These are phyloP conservation scores for Gossypium australe DNA, from an alignment of 345 rosid genomes.

Conservation along the genomic window DNA sequence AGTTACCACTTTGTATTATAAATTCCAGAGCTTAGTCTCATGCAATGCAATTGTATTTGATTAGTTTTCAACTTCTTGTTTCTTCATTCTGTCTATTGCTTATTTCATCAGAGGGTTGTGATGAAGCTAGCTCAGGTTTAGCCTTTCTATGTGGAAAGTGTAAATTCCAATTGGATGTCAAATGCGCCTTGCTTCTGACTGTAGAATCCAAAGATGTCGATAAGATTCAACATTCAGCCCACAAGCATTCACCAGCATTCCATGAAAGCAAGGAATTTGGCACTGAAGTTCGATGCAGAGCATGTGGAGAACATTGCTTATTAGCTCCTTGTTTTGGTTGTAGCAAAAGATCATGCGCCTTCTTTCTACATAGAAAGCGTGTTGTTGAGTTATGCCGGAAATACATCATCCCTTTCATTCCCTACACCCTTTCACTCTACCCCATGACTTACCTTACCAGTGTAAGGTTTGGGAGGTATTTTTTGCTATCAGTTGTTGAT, in stretches of 20 bases:
- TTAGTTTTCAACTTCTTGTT: too few species aligned
- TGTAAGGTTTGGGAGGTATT: too few species aligned
- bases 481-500: too few species aligned
- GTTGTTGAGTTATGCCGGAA: neutral
- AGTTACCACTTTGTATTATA: too few species aligned
- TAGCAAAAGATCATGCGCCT: neutral
- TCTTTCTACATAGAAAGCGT: neutral
- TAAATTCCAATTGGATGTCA: neutral
- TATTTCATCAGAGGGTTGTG: neutral
- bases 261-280: neutral
- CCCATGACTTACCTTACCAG: too few species aligned
- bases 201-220: neutral
- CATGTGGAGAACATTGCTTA: neutral
- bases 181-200: slow-evolving; percentile 11
- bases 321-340: neutral
- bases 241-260: slow-evolving; percentile 4
- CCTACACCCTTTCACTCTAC: slow-evolving; percentile 1
- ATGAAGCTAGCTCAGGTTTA: neutral
- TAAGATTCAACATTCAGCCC: slow-evolving; percentile 7
- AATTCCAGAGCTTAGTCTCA: too few species aligned
- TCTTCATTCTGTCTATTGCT: too few species aligned
- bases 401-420: neutral
- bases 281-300: neutral
- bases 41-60: too few species aligned
- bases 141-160: slow-evolving; percentile 5